Percentiles rank a stretch among this genome's conserved stretches.
Evolutionary conservation across 768 basidiomycete genomes (phyloP).

Genomic region (Mycena rebaudengoi): DNA sequence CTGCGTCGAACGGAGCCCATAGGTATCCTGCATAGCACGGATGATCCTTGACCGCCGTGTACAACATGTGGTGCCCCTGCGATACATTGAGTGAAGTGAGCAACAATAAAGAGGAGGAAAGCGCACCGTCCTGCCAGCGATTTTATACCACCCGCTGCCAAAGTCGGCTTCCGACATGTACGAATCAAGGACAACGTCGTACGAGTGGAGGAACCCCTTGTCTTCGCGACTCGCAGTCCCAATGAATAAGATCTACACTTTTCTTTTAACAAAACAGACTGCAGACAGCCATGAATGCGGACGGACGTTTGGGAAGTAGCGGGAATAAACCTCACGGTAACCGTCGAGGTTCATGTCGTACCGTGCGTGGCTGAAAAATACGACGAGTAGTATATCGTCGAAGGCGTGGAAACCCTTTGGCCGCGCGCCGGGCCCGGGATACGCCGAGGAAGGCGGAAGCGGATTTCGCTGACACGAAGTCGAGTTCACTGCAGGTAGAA

Average conservation of each 20-base stretch:
- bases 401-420: constrained; percentile 42
- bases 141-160: constrained; percentile 43
- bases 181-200: constrained; percentile 58
- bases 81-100: constrained; percentile 1
- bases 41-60: constrained; percentile 52
- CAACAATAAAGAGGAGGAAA: background rate
- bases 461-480: background rate
- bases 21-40: constrained; percentile 60
- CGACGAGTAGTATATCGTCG: constrained; percentile 51
- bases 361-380: constrained; percentile 60
- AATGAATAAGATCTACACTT: constrained; percentile 55
- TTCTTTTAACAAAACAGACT: no score
- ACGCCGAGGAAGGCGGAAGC: background rate
- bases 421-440: background rate
- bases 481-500: background rate
- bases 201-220: constrained; percentile 55
- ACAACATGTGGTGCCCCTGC: constrained; percentile 65
- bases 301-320: constrained; percentile 60
- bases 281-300: background rate
- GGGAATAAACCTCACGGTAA: constrained; percentile 54
- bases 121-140: constrained; percentile 54
- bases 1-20: constrained; percentile 61
- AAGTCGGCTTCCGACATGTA: constrained; percentile 56
- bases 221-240: constrained; percentile 57
- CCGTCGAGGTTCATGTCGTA: constrained; percentile 57